Base-by-base conservation (phyloP, 352 stramenopile species). In the Phytophthora constricta region DNA sequence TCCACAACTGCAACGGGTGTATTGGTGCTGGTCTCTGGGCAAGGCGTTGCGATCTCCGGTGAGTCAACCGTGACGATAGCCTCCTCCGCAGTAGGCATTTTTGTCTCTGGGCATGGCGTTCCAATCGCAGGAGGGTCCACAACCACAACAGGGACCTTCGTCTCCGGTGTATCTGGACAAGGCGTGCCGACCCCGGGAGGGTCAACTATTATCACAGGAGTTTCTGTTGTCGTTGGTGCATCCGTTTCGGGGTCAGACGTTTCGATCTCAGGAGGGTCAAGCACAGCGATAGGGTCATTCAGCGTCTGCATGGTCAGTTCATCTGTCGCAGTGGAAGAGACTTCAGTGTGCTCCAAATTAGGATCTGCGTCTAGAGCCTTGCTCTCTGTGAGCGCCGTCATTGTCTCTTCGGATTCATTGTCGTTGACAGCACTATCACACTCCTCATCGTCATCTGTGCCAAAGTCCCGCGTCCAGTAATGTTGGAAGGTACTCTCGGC, bases 381-480 rank as follows among this genome's bases (percentile, higher is more conserved):
- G 16, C 26, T 64, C n/a, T 41, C 7, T 8, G 43, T 45, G 34
- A 26, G 9, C 39, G 31, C 19, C 47, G 33, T 39, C 22, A 23
- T 27, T 19, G 17, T 25, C 16, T n/a, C 49, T n/a, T 47, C 14
- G 2, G 37, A 2, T 5, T 62, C 45, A 16, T n/a, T 25, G 25
- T 33, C 34, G 39, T 33, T 33, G 16, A 3, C 23, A 14, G n/a
- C 39, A 25, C 39, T 23, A 28, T 81, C 72, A 41, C 71, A 79
- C 4, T 48, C n/a, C 51, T 87, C 76, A 5, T 7, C 52, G 17
- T 42, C 37, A 23, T 74, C 56, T 2, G 56, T 57, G 42, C 62
- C 74, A 50, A 87, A 90, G 65, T 85, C 62, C 62, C 87, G 76
- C 34, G 75, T 87, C 77, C 81, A 87, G 68, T 77, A 90, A 57